phyloP scores from a whole-genome alignment of 768 basidiomycete genomes.

The Strobilomyces confusus region DNA sequence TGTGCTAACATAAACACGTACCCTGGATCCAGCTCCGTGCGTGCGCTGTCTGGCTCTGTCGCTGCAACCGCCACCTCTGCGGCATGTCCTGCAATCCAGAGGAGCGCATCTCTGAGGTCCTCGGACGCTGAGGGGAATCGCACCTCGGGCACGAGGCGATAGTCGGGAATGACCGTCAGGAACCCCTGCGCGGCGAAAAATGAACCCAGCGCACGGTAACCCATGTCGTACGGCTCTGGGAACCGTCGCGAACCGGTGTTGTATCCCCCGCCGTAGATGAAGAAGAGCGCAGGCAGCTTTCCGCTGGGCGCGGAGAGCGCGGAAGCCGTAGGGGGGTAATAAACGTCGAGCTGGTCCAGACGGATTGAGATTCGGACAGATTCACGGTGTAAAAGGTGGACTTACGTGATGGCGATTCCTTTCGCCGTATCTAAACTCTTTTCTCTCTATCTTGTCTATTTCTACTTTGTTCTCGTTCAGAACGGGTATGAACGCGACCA shows the following conservation, averaged over 20 bases:
- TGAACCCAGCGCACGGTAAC: slow-evolving; percentile 53
- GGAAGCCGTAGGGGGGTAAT: slow-evolving; percentile 44
- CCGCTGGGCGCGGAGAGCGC: slow-evolving; percentile 20
- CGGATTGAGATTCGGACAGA: background rate
- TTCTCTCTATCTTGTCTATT: slow-evolving; percentile 46
- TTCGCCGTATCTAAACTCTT: slow-evolving; percentile 54
- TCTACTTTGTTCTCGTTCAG: slow-evolving; percentile 43
- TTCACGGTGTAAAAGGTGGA: background rate
- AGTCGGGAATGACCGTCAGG: slow-evolving; percentile 65
- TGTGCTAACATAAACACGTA: slow-evolving; percentile 52
- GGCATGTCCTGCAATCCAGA: slow-evolving; percentile 46
- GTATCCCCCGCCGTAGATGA: slow-evolving; percentile 67
- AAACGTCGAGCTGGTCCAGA: slow-evolving; percentile 54
- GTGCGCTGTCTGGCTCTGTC: slow-evolving; percentile 2
- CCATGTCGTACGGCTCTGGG: slow-evolving; percentile 44
- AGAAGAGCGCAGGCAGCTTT: slow-evolving; percentile 53
- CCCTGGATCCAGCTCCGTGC: slow-evolving; percentile 35
- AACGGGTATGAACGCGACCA: slow-evolving; percentile 45
- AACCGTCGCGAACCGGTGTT: slow-evolving; percentile 45
- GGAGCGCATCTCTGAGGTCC: slow-evolving; percentile 57
- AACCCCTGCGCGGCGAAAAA: slow-evolving; percentile 60
- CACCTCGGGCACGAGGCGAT: slow-evolving; percentile 56
- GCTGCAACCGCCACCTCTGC: slow-evolving; percentile 12
- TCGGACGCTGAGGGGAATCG: slow-evolving; percentile 52
- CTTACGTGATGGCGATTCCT: slow-evolving; percentile 38